Conservation (phyloP, 2,329 filamentous ascomycete species). For the Teratosphaeriaceae sp. region DNA sequence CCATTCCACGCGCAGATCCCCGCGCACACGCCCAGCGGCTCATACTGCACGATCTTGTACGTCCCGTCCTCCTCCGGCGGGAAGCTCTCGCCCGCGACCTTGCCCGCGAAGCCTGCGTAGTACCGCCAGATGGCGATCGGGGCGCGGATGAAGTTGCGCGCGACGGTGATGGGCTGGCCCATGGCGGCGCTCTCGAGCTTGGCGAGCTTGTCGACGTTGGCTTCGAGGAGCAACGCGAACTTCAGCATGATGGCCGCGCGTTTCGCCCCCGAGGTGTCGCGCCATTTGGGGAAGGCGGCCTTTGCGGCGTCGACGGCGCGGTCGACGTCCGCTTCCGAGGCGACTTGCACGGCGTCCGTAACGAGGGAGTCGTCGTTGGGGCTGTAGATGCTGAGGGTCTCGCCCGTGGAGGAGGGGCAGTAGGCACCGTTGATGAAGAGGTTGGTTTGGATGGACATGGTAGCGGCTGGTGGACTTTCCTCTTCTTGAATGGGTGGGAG, state of each 20-base stretch:
- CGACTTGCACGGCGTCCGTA: slow-evolving; percentile 42
- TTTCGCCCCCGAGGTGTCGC: slow-evolving; percentile 44
- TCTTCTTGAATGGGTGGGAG: no score
- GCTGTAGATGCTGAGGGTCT: slow-evolving; percentile 44
- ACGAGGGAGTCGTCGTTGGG: slow-evolving; percentile 46
- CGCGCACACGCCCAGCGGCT: slow-evolving; percentile 36
- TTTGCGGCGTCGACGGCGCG: slow-evolving; percentile 55
- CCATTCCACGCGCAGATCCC: slow-evolving; percentile 40
- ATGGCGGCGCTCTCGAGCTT: slow-evolving; percentile 54
- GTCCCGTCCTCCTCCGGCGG: slow-evolving; percentile 22
- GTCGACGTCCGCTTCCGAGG: slow-evolving; percentile 48
- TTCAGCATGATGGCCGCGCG: slow-evolving; percentile 65
- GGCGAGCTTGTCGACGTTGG: slow-evolving; percentile 48
- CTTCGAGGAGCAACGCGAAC: slow-evolving; percentile 43
- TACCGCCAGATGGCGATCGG: slow-evolving; percentile 21
- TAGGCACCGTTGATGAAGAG: slow-evolving; percentile 28
- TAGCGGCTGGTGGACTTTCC: no score
- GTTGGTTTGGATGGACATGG: slow-evolving; percentile 19
- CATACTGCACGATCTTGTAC: slow-evolving; percentile 31
- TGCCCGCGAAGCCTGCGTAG: slow-evolving; percentile 23
- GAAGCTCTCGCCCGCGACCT: slow-evolving; percentile 21
- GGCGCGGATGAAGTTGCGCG: slow-evolving; percentile 23
- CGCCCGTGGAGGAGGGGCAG: slow-evolving; percentile 23
- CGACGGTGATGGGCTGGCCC: slow-evolving; percentile 38
- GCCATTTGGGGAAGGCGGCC: slow-evolving; percentile 62